These are phyloP conservation scores for Lophiostoma macrostomum DNA, from an alignment of 495 filamentous ascomycete genomes.

Conservation along the genomic window DNA sequence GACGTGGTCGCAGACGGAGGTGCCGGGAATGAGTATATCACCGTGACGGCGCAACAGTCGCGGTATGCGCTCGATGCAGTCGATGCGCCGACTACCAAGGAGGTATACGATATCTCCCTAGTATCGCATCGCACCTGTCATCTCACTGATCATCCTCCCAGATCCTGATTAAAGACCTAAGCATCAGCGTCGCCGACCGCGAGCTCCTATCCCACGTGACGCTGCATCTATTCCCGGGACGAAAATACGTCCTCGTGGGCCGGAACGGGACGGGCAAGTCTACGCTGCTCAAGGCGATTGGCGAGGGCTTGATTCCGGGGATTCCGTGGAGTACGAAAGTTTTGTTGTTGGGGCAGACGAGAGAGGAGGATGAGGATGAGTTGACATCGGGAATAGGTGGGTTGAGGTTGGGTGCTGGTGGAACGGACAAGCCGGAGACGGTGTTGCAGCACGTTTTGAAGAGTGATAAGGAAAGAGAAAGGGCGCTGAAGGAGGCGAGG, in stretches of 20 bases:
- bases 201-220: slow-evolving; percentile 69
- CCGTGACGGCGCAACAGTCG: slow-evolving; percentile 31
- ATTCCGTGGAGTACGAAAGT: slow-evolving; percentile 67
- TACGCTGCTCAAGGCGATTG: slow-evolving; percentile 70
- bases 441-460: slow-evolving; percentile 68
- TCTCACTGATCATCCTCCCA: slow-evolving; percentile 8
- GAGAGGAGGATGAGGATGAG: slow-evolving; percentile 34
- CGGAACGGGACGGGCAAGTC: slow-evolving; percentile 80
- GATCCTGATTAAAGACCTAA: slow-evolving; percentile 39
- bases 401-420: slow-evolving; percentile 10
- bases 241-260: slow-evolving; percentile 70
- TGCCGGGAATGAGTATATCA: slow-evolving; percentile 19
- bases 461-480: slow-evolving; percentile 58
- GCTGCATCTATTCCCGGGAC: slow-evolving; percentile 64
- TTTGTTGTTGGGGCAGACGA: slow-evolving; percentile 70
- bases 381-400: too few species aligned
- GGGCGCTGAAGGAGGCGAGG: slow-evolving; percentile 55
- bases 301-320: slow-evolving; percentile 73
- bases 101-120: slow-evolving; percentile 11
- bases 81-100: slow-evolving; percentile 31
- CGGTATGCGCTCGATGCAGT: slow-evolving; percentile 32
- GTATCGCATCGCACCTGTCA: not conserved
- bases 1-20: slow-evolving; percentile 5
- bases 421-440: too few species aligned
- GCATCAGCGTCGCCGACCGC: slow-evolving; percentile 47